Base-by-base conservation (phyloP, 148 eudicot genomes). In the Oxyria digyna region DNA sequence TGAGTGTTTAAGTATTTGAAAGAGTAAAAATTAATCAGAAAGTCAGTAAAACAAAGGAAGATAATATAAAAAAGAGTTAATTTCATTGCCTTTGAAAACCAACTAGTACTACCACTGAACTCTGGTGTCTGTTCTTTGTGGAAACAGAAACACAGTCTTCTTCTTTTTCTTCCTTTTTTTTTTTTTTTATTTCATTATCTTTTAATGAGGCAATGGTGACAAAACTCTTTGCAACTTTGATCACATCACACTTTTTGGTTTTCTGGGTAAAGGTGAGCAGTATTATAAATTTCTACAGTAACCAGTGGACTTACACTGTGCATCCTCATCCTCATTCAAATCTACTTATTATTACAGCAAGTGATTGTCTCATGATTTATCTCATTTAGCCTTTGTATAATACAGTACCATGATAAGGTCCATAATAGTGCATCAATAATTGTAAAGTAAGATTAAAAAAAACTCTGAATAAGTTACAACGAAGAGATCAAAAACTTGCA, bases 371-470 rank as follows among this genome's bases (percentile, higher is more conserved):
- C 18, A 27, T 59, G n/a, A 59, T 3, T 27, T 15, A 27, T 59
- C 63, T 55, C 63, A 55, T 26, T 55, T 59, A 59, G 38, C 65
- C 65, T 31, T 59, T 59, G 65, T 59, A 29, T 59, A 52, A 59
- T 54, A 24, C 62, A 54, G 31, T 29, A 26, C 52, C 52, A n/a
- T 17, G 20, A 46, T 59, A 29, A 59, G 18, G 11, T 59, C 26
- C 29, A 50, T 20, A 50, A 8, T 20, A 50, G 65, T 59, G 14
- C 65, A 59, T 59, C 65, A 59, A 59, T 29, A 59, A 59, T 59
- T 29, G 35, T 6, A 27, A 59, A 59, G 37, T 59, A 5, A 29
- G 65, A 31, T 59, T 27, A 55, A 43, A 12, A 15, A 26, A 26
- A 11, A 54, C 27, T 37, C 21, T 38, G 31, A 38, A 59, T 59